Evolutionary conservation across 148 eudicot genomes (phyloP).

Genomic region (Fagopyrum esculentum): DNA sequence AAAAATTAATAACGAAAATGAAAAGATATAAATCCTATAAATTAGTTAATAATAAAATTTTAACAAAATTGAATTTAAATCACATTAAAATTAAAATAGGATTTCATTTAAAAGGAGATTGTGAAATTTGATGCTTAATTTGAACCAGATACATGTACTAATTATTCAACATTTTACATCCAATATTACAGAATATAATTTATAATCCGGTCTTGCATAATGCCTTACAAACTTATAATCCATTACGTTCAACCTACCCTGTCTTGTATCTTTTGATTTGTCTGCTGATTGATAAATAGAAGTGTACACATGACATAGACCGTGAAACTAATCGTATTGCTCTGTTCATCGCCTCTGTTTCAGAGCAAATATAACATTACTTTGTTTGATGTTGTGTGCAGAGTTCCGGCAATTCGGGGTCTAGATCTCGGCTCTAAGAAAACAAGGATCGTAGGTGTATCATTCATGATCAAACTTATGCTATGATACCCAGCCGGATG

Average conservation of each 20-base stretch:
- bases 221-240: not conserved
- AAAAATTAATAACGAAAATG: not conserved
- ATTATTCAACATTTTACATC: no score
- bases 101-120: no score
- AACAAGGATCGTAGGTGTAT: slow-evolving; percentile 4
- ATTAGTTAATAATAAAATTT: no score
- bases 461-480: not conserved
- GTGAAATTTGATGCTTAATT: not conserved
- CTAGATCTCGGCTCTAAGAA: slow-evolving; percentile 8
- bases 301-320: not conserved
- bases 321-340: not conserved
- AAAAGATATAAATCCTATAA: no score
- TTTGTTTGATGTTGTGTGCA: not conserved
- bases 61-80: no score
- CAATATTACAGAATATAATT: not conserved
- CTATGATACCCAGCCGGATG: not conserved
- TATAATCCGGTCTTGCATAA: not conserved
- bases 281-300: not conserved
- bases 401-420: slow-evolving; percentile 10
- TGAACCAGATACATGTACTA: not conserved
- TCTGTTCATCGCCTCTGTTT: not conserved
- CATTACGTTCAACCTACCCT: no score
- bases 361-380: not conserved
- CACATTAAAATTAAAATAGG: no score
- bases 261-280: not conserved